These are phyloP conservation scores for Acacia acuminata DNA, from an alignment of 306 rosid species.

Conservation along the genomic window DNA sequence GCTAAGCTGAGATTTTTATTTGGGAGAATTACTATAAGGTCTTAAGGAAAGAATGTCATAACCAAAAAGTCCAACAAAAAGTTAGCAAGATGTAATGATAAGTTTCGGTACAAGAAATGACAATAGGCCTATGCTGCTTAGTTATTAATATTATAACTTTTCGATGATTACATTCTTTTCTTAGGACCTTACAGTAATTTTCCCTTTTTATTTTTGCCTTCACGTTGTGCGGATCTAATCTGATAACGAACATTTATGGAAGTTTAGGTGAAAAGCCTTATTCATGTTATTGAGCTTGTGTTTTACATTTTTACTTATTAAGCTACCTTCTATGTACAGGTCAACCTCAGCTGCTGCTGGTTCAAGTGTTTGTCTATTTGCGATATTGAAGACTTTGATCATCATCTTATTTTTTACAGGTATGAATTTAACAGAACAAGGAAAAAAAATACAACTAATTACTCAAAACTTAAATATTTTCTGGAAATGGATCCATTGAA, in stretches of 20 bases:
- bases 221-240: neutral
- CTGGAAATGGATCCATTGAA: neutral
- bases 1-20: neutral
- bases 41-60: too few relatives aligned
- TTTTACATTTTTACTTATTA: conserved; percentile 6
- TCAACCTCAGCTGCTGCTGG: conserved; percentile 64
- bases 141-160: too few relatives aligned
- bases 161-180: too few relatives aligned
- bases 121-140: too few relatives aligned
- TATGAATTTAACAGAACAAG: conserved; percentile 20
- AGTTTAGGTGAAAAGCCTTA: neutral
- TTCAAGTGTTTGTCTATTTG: conserved; percentile 43
- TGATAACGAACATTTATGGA: neutral
- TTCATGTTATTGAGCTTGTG: neutral
- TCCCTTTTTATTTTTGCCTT: neutral
- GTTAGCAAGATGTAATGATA: too few relatives aligned
- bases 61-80: too few relatives aligned
- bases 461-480: neutral
- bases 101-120: too few relatives aligned
- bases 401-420: conserved; percentile 53
- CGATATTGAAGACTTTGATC: conserved; percentile 43
- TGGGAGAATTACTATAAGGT: too few relatives aligned
- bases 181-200: too few relatives aligned
- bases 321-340: conserved; percentile 47
- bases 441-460: neutral